A percentile compares a stretch with the other conserved stretches of the same genome.
These are phyloP conservation scores for Populus nigra DNA, from an alignment of 345 rosid species.

Conservation along the genomic window DNA sequence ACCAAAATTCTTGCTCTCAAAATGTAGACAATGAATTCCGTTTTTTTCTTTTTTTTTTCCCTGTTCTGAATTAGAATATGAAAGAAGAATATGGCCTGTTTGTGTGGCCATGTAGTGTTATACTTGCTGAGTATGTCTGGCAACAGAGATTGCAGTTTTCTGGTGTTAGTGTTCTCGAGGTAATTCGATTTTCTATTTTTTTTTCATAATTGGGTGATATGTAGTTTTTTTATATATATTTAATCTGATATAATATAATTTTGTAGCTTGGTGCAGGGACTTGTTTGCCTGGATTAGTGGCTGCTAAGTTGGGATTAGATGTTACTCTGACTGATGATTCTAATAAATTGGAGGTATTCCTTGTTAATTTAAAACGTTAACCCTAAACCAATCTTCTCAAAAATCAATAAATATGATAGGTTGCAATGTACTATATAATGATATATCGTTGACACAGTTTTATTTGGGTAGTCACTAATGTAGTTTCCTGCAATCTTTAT, in stretches of 20 bases:
- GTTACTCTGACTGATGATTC: constrained; percentile 75
- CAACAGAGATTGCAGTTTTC: constrained; percentile 67
- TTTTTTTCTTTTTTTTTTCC: constrained; percentile 1
- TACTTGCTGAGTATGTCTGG: constrained; percentile 92
- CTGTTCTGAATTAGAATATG: constrained; percentile 45
- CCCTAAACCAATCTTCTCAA: neutral
- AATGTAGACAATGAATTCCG: neutral
- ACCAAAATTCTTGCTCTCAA: neutral
- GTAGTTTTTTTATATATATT: too few relatives aligned
- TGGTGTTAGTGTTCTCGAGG: constrained; percentile 61
- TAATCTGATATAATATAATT: neutral
- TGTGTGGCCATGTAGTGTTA: constrained; percentile 83
- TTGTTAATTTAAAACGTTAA: neutral
- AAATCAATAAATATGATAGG: too few relatives aligned
- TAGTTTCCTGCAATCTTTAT: too few relatives aligned
- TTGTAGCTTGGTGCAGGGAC: constrained; percentile 83
- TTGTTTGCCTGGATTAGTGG: constrained; percentile 69
- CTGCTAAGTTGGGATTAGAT: constrained; percentile 72
- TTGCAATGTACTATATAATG: too few relatives aligned
- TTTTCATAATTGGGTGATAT: neutral
- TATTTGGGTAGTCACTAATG: neutral
- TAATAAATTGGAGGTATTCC: constrained; percentile 51
- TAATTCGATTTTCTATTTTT: neutral
- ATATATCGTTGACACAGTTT: neutral
- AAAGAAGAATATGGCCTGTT: constrained; percentile 87